Evolutionary conservation across 2,329 filamentous ascomycete species (phyloP), one percentile per base, ranked within the genome.

Genomic region (Helicocarpus griseus): DNA sequence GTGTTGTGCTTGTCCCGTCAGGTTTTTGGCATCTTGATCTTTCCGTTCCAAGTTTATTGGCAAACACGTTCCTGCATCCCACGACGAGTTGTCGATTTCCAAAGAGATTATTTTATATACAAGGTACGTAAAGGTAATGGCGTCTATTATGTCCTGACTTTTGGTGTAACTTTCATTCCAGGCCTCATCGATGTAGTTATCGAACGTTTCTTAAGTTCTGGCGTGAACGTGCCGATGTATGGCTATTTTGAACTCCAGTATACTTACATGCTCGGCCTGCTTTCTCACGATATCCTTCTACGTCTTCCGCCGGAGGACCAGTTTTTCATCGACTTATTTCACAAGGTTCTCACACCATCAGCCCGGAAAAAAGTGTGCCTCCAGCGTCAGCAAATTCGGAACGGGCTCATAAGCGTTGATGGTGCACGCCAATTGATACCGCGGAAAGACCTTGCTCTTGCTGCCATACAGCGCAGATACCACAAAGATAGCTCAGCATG

Each of bases 1-100:
- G 36, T 22, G 39, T 38, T 17, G 29, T 48, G 6, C 28, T 52
- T 6, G 28, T 52, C 13, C 46, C 45, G 24, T 45, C 46, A 49
- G 43, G 11, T 19, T 49, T 38, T 21, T 53, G 43, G 41, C 44
- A 52, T 52, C 44, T 52, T 33, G 43, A 52, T 41, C 26, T 43
- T 19, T n/a, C 19, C 22, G 19, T 5, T 22, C 19, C 22, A 22
- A 13, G 19, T 22, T 43, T 8, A 21, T 24, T 13, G 9, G 26
- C 19, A 28, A 29, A 29, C 29, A 46, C 28, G 7, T 31, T 46
- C 17, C 44, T 35, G 17, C 13, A 31, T 35, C 28, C 28, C 9
- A 21, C 29, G n/a, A 22, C 44, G 24, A 11, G 14, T 29, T 46
- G 26, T 26, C n/a, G 43, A 26, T 45, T 13, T 26, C 24, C 24